These are phyloP conservation scores for Colletotrichum ledebouriae DNA, from an alignment of 2,329 filamentous ascomycete genomes.

Conservation along the genomic window DNA sequence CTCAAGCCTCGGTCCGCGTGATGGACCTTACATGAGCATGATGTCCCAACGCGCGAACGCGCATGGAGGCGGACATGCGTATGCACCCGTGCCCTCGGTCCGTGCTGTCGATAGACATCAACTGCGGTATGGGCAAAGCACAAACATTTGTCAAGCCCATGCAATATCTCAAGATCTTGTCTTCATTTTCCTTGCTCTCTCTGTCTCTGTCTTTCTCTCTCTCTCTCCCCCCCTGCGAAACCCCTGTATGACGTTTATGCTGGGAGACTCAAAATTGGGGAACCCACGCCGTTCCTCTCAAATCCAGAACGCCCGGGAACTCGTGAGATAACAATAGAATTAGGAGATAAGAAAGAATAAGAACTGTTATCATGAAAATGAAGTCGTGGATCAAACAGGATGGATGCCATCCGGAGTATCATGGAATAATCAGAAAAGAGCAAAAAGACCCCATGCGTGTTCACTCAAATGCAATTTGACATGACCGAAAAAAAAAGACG, in stretches of 20 bases:
- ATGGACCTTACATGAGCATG: too few relatives aligned
- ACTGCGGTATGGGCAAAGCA: too few relatives aligned
- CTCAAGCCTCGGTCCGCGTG: too few relatives aligned
- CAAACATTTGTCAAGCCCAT: too few relatives aligned
- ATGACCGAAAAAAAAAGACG: not conserved
- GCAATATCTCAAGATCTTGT: not conserved
- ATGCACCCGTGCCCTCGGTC: too few relatives aligned
- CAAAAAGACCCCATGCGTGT: not conserved
- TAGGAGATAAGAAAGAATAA: slow-evolving; percentile 3
- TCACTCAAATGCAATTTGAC: slow-evolving; percentile 12
- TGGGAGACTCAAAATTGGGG: slow-evolving; percentile 16
- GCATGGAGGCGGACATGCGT: too few relatives aligned
- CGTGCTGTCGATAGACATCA: too few relatives aligned
- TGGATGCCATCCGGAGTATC: slow-evolving; percentile 38
- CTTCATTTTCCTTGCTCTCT: not conserved
- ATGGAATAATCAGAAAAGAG: slow-evolving; percentile 30
- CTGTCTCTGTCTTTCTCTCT: too few relatives aligned
- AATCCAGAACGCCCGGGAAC: slow-evolving; percentile 31
- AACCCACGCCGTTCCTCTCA: not conserved
- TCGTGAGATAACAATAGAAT: slow-evolving; percentile 4
- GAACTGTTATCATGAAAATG: slow-evolving; percentile 30
- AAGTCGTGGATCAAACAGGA: slow-evolving; percentile 29
- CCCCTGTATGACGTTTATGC: slow-evolving; percentile 29
- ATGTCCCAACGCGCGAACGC: too few relatives aligned
- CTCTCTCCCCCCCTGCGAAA: slow-evolving; percentile 1